Percentiles rank a stretch among this genome's conserved stretches.
Evolutionary conservation across 495 filamentous ascomycete species (phyloP).

Genomic region (Hypoxylon lenormandii): DNA sequence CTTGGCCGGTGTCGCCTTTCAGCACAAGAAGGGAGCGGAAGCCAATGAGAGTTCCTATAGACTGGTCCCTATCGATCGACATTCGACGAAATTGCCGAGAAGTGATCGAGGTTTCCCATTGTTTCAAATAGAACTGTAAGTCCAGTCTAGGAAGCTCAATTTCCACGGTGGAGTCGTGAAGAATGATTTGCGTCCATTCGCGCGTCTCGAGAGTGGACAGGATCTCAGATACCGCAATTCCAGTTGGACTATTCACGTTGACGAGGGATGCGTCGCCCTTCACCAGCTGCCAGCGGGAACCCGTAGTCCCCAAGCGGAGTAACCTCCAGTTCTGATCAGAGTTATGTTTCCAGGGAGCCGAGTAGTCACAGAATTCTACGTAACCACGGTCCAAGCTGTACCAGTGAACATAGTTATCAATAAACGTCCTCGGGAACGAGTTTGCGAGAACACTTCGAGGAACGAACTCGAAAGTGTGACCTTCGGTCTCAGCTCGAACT

Average conservation of each 20-base stretch:
- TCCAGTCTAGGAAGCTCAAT: conserved; percentile 64
- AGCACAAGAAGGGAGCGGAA: conserved; percentile 69
- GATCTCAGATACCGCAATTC: conserved; percentile 48
- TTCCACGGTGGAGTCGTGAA: conserved; percentile 40
- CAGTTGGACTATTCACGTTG: conserved; percentile 52
- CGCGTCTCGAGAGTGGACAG: conserved; percentile 56
- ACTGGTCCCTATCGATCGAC: conserved; percentile 65
- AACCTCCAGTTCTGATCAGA: conserved; percentile 50
- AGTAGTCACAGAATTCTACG: conserved; percentile 65
- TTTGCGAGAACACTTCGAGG: conserved; percentile 55
- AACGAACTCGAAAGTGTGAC: conserved; percentile 59
- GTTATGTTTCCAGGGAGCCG: conserved; percentile 56
- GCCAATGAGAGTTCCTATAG: conserved; percentile 64
- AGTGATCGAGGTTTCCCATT: conserved; percentile 49
- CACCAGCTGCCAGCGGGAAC: conserved; percentile 20
- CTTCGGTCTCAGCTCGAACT: conserved; percentile 18
- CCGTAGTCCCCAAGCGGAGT: conserved; percentile 1
- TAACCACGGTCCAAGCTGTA: conserved; percentile 50
- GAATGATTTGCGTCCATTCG: conserved; percentile 53
- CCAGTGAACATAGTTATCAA: conserved; percentile 69
- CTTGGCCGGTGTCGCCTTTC: conserved; percentile 29
- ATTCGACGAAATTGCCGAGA: conserved; percentile 68
- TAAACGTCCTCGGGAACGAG: conserved; percentile 62
- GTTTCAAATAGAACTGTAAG: conserved; percentile 62
- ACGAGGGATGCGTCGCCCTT: conserved; percentile 45